Evolutionary conservation across 208 protist species (phyloP).

Genomic region (Acanthamoeba triangularis): DNA sequence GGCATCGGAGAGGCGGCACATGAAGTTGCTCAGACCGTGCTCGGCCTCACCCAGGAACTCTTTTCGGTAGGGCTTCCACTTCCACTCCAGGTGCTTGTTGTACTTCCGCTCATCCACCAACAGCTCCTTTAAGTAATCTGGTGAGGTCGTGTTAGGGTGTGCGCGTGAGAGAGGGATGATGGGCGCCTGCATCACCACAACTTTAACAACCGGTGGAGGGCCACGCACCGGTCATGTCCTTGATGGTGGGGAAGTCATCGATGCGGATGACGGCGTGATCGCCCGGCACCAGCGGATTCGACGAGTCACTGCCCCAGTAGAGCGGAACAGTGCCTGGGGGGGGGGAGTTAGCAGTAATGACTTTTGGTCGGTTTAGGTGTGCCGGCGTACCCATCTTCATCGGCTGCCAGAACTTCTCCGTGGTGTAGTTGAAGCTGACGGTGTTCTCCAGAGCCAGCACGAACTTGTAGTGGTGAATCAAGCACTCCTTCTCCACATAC

Average conservation of each 20-base stretch:
- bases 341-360: no score
- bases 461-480: constrained; percentile 77
- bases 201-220: no score
- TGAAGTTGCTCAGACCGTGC: background rate
- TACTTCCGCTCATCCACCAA: constrained; percentile 79
- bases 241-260: constrained; percentile 5
- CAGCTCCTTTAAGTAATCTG: constrained; percentile 81
- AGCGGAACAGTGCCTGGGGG: constrained; percentile 71
- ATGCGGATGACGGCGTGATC: constrained; percentile 60
- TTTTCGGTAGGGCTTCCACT: background rate
- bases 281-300: background rate
- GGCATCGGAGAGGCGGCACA: background rate
- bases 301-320: constrained; percentile 76
- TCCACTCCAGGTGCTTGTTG: constrained; percentile 80
- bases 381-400: background rate
- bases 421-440: constrained; percentile 62
- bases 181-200: no score
- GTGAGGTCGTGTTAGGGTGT: background rate
- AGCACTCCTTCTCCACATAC: constrained; percentile 6
- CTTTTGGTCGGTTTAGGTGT: no score
- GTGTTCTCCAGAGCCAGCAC: constrained; percentile 76
- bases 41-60: background rate
- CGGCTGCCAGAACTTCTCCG: constrained; percentile 77
- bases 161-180: no score
- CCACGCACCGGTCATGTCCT: background rate